Evolutionary conservation across 1,284 basidiomycete species (phyloP), one percentile per base, ranked within the genome.

Genomic region (Ceratobasidium theobromae): DNA sequence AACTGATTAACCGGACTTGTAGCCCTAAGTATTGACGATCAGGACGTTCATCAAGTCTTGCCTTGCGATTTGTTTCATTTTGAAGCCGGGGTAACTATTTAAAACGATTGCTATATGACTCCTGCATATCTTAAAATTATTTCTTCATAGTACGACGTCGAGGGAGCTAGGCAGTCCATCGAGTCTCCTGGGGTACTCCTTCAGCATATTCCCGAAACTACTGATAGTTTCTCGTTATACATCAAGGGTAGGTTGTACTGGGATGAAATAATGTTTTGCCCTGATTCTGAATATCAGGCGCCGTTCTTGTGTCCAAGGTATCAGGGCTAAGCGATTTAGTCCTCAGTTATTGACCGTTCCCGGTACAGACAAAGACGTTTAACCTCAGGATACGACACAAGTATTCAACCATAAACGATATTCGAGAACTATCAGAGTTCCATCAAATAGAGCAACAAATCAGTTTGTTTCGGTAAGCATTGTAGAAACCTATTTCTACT

Each of bases 31-130:
- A 23, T 62, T n/a, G 57, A 62, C 12, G 57, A 62, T 27, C 43
- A 62, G n/a, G 57, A 62, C 38, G 35, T 62, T n/a, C 57, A 62
- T 40, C 57, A 62, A 62, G 32, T 27, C 16, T 45, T 62, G 18
- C 57, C 57, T 12, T 25, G 33, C 16, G 30, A 9, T 4, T 45
- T 62, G 23, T 49, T 46, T 23, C 33, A 51, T 32, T 62, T 49
- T 21, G 57, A 62, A 18, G 32, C 45, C 16, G 57, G 57, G 12
- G 57, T 62, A 51, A 51, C 21, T 62, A 30, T 16, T 27, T 33
- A 33, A n/a, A 21, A 8, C 25, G n/a, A 23, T 38, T 62, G 11
- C 18, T 40, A 27, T 18, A 25, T 49, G 14, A 58, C 18, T 23
- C 21, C 8, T 14, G 5, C 43, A 45, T 14, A 21, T 11, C 43